Evolutionary conservation across 177 flowering plant species (phyloP).

Genomic region (Vitis hybrid): DNA sequence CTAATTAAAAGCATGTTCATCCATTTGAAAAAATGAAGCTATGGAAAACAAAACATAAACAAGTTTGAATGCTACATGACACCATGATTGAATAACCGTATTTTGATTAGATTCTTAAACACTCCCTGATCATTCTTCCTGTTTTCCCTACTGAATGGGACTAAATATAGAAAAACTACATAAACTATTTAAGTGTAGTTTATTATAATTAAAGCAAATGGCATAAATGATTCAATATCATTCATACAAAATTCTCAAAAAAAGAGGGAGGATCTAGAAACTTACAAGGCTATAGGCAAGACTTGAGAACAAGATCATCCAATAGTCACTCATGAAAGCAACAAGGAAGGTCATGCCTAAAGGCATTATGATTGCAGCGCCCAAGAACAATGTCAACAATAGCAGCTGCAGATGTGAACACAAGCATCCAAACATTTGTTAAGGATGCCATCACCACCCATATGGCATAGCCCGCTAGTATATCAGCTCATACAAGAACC

Average conservation of each 20-base stretch:
- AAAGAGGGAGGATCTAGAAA: not conserved
- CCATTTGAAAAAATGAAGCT: no score
- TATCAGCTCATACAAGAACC: conserved; percentile 28
- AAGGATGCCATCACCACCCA: conserved; percentile 34
- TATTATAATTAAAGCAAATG: not conserved
- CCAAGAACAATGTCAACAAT: conserved; percentile 20
- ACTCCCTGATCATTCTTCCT: no score
- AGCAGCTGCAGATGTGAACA: conserved; percentile 31
- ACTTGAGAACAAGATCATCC: conserved; percentile 29
- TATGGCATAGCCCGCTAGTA: conserved; percentile 23
- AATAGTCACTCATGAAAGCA: conserved; percentile 17
- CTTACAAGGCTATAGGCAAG: conserved; percentile 25
- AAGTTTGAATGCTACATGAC: no score
- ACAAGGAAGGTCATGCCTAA: conserved; percentile 19
- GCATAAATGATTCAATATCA: no score
- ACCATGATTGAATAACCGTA: no score
- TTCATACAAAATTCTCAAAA: not conserved
- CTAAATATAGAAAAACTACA: no score
- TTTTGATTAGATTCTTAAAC: no score
- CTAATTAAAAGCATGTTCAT: no score
- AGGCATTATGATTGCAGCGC: conserved; percentile 17
- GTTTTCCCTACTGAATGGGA: no score
- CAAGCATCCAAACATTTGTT: conserved; percentile 35
- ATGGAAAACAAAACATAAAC: no score
- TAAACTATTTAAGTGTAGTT: no score